phyloP scores from a whole-genome alignment of 2,329 filamentous ascomycete species.

The Fusarium scirpi region DNA sequence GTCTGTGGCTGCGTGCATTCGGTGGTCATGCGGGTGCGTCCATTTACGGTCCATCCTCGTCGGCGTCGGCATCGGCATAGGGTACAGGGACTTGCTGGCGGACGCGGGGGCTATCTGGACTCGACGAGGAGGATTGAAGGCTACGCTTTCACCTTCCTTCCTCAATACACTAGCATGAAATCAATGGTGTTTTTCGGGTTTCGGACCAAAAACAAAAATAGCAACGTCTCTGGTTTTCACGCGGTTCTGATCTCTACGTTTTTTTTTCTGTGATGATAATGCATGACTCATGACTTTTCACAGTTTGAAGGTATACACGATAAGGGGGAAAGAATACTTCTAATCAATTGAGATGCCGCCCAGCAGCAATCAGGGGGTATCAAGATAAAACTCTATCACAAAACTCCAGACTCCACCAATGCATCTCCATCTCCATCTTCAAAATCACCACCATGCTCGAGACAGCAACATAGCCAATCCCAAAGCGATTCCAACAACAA shows the following conservation, averaged over 20 bases:
- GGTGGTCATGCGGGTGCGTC: slow-evolving; percentile 47
- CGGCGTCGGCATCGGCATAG: slow-evolving; percentile 44
- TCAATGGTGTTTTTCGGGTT: slow-evolving; percentile 58
- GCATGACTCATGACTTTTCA: slow-evolving; percentile 21
- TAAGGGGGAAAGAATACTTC: not conserved
- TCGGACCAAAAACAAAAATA: slow-evolving; percentile 51
- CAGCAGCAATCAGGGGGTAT: slow-evolving; percentile 38
- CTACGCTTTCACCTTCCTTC: slow-evolving; percentile 48
- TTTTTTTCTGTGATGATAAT: slow-evolving; percentile 3
- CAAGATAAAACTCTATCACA: slow-evolving; percentile 26
- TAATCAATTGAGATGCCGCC: slow-evolving; percentile 21
- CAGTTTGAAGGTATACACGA: not conserved
- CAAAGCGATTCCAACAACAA: slow-evolving; percentile 24
- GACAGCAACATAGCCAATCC: slow-evolving; percentile 24
- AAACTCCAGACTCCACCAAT: slow-evolving; percentile 36
- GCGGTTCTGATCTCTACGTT: slow-evolving; percentile 5
- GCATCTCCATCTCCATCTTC: not conserved
- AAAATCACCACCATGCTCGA: slow-evolving; percentile 12
- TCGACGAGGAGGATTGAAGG: slow-evolving; percentile 47
- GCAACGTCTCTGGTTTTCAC: slow-evolving; percentile 37
- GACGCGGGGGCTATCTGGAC: slow-evolving; percentile 45
- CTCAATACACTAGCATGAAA: slow-evolving; percentile 58
- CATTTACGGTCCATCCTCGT: slow-evolving; percentile 37
- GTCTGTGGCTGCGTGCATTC: slow-evolving; percentile 48
- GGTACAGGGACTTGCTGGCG: slow-evolving; percentile 47